phyloP scores from a whole-genome alignment of 176 grass and related monocot species.

The Thalia dealbata region DNA sequence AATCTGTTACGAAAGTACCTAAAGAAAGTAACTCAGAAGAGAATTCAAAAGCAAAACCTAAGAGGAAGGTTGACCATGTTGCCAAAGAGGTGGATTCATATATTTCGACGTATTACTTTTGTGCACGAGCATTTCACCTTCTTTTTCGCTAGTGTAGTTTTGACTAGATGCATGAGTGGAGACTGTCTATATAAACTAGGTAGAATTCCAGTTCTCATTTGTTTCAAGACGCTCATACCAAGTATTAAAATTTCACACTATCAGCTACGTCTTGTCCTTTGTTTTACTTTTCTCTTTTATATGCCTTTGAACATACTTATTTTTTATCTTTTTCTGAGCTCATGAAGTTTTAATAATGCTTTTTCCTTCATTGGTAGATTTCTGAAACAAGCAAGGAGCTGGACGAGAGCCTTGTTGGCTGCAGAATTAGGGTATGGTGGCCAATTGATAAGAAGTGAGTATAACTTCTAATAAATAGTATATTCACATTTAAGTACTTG shows the following conservation, averaged over 20 bases:
- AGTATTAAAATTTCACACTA: no score
- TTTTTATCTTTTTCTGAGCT: not conserved
- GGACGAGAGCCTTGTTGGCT: slow-evolving; percentile 45
- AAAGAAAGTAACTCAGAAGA: slow-evolving; percentile 38
- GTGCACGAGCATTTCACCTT: no score
- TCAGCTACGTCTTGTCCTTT: not conserved
- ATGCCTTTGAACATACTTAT: not conserved
- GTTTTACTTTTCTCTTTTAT: not conserved
- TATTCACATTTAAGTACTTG: slow-evolving; percentile 14
- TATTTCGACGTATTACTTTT: not conserved
- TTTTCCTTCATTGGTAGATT: slow-evolving; percentile 25
- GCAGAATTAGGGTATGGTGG: slow-evolving; percentile 90
- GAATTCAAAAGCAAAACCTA: slow-evolving; percentile 24
- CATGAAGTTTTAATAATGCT: not conserved
- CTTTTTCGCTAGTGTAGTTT: no score
- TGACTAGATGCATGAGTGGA: no score
- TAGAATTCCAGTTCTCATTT: no score
- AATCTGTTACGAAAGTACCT: slow-evolving; percentile 26
- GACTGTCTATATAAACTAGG: no score
- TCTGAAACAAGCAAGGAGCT: slow-evolving; percentile 22
- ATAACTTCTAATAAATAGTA: not conserved
- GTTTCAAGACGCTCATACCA: no score
- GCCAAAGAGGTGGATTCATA: slow-evolving; percentile 35
- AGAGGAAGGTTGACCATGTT: slow-evolving; percentile 43
- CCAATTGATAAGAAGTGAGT: slow-evolving; percentile 71